Evolutionary conservation across 352 stramenopile genomes (phyloP), one percentile per base, ranked within the genome.

Genomic region (Globisporangium uncinulatum): DNA sequence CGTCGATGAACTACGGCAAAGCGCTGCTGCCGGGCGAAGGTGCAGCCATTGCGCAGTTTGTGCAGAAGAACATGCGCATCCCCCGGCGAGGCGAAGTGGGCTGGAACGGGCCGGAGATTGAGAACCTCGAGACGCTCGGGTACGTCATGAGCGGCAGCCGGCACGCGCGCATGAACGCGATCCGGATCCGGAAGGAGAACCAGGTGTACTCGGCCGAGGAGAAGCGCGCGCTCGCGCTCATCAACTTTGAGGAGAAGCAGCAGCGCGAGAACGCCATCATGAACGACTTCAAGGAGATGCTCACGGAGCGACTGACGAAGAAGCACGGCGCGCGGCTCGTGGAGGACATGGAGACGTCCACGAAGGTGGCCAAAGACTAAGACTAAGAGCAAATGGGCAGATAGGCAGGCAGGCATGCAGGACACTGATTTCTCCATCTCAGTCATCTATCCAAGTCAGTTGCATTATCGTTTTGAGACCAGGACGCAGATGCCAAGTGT

Each of bases 161-260:
- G 41, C 96, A 99, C 78, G 87, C 96, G 56, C 79, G 95, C 49
- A 99, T 99, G 97, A 99, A 99, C 79, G 97, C 96, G 9, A 93
- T 99, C 48, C 95, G 97, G 73, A 95, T 99, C 54, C 88, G 97
- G 37, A 99, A 99, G 78, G 97, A 99, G 68, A 99, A 99, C 79
- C 97, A 99, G 70, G 96, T 99, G 57, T 99, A 99, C 78, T 98
- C 90, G 53, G 96, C 97, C 13, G 97, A 99, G 73, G 97, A 99
- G 77, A 98, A 99, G 70, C 86, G 95, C 31, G 97, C 96, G 10
- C 81, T 99, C 44, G 97, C 97, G 53, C 77, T 99, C 44, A 98
- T 99, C 69, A 99, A 97, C 62, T 97, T 99, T 65, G 97, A 99
- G 71, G 96, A 99, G 73, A 98, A 99, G 70, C 94, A 99, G 70